Evolutionary conservation across 139 green algal species (phyloP).

Genomic region (Coelastrella sp.): DNA sequence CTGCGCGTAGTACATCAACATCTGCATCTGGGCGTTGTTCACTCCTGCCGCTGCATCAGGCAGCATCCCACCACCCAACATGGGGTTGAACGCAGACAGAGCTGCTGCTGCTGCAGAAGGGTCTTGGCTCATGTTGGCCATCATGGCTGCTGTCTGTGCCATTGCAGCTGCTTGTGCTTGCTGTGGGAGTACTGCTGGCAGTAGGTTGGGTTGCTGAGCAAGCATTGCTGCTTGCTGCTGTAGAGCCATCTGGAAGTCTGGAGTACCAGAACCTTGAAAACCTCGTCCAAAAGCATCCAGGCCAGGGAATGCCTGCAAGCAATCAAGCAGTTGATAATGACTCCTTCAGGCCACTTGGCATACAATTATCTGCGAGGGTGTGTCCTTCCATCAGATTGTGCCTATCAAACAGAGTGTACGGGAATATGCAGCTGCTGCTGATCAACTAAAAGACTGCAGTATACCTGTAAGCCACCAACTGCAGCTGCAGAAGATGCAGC

Average conservation of each 20-base stretch:
- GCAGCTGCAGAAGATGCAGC: background rate
- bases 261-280: background rate
- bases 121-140: conserved; percentile 38
- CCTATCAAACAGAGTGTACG: background rate
- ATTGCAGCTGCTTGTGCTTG: conserved; percentile 20
- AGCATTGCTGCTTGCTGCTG: conserved; percentile 43
- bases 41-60: conserved; percentile 18
- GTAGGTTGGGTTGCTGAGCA: background rate
- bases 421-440: too few species aligned
- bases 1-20: conserved; percentile 44
- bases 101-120: background rate
- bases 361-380: background rate
- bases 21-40: conserved; percentile 40
- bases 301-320: background rate
- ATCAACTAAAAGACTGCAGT: too few species aligned
- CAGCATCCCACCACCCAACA: conserved; percentile 15
- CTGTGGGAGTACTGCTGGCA: background rate
- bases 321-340: too few species aligned
- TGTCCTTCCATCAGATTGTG: background rate
- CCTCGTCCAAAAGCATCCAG: conserved; percentile 2
- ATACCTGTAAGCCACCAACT: background rate
- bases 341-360: too few species aligned
- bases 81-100: background rate
- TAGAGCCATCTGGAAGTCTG: conserved; percentile 37
- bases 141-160: conserved; percentile 29